These are phyloP conservation scores for Boletus subparvulus DNA, from an alignment of 768 basidiomycete species.

Conservation along the genomic window DNA sequence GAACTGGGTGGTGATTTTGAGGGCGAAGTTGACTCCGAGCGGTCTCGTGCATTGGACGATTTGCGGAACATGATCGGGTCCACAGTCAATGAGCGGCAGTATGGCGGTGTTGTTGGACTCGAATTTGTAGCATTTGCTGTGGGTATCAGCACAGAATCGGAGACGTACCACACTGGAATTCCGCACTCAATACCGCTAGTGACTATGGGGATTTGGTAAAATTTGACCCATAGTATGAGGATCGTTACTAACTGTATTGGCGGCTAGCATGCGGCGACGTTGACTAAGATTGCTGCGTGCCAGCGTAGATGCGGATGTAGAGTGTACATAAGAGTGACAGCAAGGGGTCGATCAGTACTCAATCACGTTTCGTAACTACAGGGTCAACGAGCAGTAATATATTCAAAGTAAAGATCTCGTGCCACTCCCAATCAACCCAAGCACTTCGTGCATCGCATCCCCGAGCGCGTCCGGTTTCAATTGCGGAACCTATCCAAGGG, in stretches of 20 bases:
- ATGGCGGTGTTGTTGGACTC: neutral
- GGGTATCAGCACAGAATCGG: neutral
- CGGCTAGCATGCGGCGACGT: too few species aligned
- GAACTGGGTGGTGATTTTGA: conserved; percentile 17
- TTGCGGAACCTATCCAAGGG: conserved; percentile 24
- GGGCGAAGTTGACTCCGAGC: conserved; percentile 10
- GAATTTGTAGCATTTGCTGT: neutral
- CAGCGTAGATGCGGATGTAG: too few species aligned
- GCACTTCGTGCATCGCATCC: conserved; percentile 26
- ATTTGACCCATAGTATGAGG: neutral
- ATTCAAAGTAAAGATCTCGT: conserved; percentile 17
- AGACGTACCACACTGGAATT: neutral
- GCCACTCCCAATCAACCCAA: conserved; percentile 11
- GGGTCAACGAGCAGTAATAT: neutral
- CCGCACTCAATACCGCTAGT: neutral
- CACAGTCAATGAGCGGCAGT: neutral
- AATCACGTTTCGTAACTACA: neutral
- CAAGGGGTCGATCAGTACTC: too few species aligned
- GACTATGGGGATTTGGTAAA: neutral
- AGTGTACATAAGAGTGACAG: too few species aligned
- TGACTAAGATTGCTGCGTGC: neutral
- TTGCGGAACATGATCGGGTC: conserved; percentile 21
- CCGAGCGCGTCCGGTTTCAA: conserved; percentile 30
- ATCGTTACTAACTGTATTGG: neutral
- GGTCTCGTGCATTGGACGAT: conserved; percentile 2